Evolutionary conservation across 2,329 filamentous ascomycete genomes (phyloP), one percentile per base, ranked within the genome.

Genomic region (Trichoderma atrobrunneum): DNA sequence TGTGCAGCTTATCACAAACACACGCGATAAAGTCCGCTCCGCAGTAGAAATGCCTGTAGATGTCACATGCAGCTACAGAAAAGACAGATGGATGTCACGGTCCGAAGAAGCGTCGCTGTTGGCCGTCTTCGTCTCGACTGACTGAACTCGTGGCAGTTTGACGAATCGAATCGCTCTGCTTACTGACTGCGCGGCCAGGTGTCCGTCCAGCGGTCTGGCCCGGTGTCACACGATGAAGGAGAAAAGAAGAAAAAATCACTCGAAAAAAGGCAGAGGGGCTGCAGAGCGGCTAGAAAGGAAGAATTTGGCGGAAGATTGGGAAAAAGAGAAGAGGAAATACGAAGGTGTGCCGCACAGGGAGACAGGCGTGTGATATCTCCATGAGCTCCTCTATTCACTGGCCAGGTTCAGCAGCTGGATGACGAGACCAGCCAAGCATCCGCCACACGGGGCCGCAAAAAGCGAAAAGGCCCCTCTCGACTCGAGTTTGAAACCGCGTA

Each of bases 321-420:
- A 43, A 24, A 24, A 69, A 57, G 21, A 18, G 61, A 57, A 70
- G 39, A 28, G 48, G 36, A 32, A 72, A 72, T 72, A 72, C 71
- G 71, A 72, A 56, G 71, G 71, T 70, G 71, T 72, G 71, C 71
- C 63, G 71, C 57, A 72, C 56, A 60, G 28, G 66, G 66, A 62
- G 43, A 34, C 56, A 61, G 63, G 39, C 62, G 60, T 64, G 60
- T 63, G 59, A 63, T 63, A 70, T 57, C 36, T 57, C 59, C 48
- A 57, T 28, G 68, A 63, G 68, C 68, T 72, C 64, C 62, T 72
- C 63, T 56, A 61, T 59, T 72, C 54, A 72, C 57, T 69, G 64
- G 65, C 56, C 36, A 26, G 54, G 34, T 34, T 36, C 62, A 59
- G 54, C 62, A 59, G 62, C 61, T 59, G 51, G 51, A 65, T 57